Conservation (phyloP, 192 early-diverging fungal genomes). For the Lunasporangiospora selenospora region DNA sequence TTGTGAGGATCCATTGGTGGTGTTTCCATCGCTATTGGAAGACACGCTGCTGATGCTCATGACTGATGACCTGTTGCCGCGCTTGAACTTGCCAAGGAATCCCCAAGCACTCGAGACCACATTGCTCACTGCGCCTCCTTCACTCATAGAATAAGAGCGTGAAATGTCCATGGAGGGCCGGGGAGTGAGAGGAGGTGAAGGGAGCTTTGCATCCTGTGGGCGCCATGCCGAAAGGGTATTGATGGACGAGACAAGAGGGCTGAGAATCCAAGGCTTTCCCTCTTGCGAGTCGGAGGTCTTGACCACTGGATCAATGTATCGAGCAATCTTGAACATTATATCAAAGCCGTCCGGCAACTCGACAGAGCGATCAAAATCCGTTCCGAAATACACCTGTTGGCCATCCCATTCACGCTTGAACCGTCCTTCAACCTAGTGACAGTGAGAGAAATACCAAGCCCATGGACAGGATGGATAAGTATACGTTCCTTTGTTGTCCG, state of each 20-base stretch:
- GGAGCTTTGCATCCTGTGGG: constrained; percentile 19
- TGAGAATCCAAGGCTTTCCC: constrained; percentile 42
- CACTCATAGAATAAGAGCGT: constrained; percentile 24
- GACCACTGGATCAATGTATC: constrained; percentile 46
- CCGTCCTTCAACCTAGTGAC: constrained; percentile 31
- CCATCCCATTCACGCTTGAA: constrained; percentile 41
- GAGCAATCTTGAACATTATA: constrained; percentile 35
- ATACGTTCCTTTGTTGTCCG: no score
- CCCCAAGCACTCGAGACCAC: constrained; percentile 46
- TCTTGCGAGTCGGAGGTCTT: constrained; percentile 16
- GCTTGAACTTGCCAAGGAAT: constrained; percentile 40
- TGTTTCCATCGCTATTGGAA: constrained; percentile 4
- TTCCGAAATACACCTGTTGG: constrained; percentile 45
- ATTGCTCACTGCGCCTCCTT: constrained; percentile 1
- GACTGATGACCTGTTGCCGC: constrained; percentile 29
- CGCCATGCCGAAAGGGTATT: constrained; percentile 46
- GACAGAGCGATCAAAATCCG: constrained; percentile 38
- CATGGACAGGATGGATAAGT: no score
- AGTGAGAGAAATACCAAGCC: no score
- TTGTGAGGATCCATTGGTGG: constrained; percentile 18
- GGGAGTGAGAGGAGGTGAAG: constrained; percentile 32
- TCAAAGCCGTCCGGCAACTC: constrained; percentile 36
- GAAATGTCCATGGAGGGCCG: constrained; percentile 40
- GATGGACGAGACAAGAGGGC: constrained; percentile 45
- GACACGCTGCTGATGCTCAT: constrained; percentile 20